A percentile compares a stretch with the other conserved stretches of the same genome.
phyloP scores from a whole-genome alignment of 1,284 basidiomycete genomes.

The Ganoderma sinense region DNA sequence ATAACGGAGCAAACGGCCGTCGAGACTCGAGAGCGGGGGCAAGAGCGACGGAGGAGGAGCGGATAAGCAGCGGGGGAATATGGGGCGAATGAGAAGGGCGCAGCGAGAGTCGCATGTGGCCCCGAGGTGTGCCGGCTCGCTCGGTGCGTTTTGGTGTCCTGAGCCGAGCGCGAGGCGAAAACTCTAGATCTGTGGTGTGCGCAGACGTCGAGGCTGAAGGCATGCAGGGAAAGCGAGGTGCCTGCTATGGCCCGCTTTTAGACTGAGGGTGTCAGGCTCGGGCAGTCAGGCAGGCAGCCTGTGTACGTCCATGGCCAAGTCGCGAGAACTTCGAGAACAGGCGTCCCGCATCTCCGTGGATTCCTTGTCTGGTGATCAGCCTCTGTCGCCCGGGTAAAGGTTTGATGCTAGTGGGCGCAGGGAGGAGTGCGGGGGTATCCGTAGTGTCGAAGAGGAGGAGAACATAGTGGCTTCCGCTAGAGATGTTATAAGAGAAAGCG shows the following conservation, averaged over 20 bases:
- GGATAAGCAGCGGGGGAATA: conserved; percentile 17
- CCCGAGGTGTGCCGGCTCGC: conserved; percentile 3
- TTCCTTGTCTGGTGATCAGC: conserved; percentile 29
- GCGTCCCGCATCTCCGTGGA: conserved; percentile 28
- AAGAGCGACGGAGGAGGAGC: not conserved
- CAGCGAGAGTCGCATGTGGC: conserved; percentile 22
- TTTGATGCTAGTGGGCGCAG: conserved; percentile 6
- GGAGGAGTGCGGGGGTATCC: not conserved
- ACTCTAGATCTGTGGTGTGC: conserved; percentile 1
- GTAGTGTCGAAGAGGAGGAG: not conserved
- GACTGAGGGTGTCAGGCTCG: conserved; percentile 4
- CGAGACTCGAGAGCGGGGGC: not conserved
- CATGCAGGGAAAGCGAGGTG: conserved; percentile 21
- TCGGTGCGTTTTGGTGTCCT: conserved; percentile 8
- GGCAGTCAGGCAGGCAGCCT: not conserved
- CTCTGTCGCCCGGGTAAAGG: not conserved
- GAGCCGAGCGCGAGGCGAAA: conserved; percentile 4
- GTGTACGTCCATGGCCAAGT: not conserved
- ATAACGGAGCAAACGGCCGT: not conserved
- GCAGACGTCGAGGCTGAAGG: not conserved
- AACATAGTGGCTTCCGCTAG: conserved; percentile 1
- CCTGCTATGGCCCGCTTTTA: conserved; percentile 18
- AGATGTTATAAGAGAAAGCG: not conserved
- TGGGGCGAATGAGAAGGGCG: conserved; percentile 22
- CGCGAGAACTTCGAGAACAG: conserved; percentile 23